Percentiles rank a stretch among this genome's conserved stretches.
These are phyloP conservation scores for Debaryomyces robertsiae DNA, from an alignment of 1,139 yeast species.

Conservation along the genomic window DNA sequence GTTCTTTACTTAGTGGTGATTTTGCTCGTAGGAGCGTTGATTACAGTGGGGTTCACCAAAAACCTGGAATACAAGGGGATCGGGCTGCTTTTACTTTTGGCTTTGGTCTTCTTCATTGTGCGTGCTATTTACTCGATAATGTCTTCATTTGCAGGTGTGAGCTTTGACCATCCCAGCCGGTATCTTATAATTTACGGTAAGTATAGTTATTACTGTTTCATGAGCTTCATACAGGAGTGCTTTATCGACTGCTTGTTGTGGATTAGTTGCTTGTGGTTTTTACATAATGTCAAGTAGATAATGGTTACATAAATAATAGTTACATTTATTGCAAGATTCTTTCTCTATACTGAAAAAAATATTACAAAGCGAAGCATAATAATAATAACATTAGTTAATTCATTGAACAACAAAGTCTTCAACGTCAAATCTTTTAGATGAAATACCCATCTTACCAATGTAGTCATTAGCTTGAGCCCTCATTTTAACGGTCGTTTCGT, in stretches of 20 bases:
- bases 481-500: slow-evolving; percentile 59
- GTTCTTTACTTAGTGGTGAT: background rate
- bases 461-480: slow-evolving; percentile 53
- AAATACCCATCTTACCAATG: slow-evolving; percentile 62
- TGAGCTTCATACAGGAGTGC: slow-evolving; percentile 19
- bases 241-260: background rate
- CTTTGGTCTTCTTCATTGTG: slow-evolving; percentile 14
- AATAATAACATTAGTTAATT: slow-evolving; percentile 7
- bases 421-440: slow-evolving; percentile 41
- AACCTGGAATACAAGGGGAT: background rate
- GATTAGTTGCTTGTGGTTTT: background rate
- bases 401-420: slow-evolving; percentile 28
- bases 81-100: slow-evolving; percentile 9
- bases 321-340: slow-evolving; percentile 4
- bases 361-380: slow-evolving; percentile 5
- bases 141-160: slow-evolving; percentile 19
- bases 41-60: background rate
- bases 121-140: slow-evolving; percentile 21
- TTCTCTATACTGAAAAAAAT: slow-evolving; percentile 8
- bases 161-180: slow-evolving; percentile 17
- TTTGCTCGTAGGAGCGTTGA: background rate
- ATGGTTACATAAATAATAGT: background rate
- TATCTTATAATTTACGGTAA: slow-evolving; percentile 23
- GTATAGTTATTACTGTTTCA: slow-evolving; percentile 23
- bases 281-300: background rate